Conservation (phyloP, 2,329 filamentous ascomycete genomes). For the Diaporthe sp. region DNA sequence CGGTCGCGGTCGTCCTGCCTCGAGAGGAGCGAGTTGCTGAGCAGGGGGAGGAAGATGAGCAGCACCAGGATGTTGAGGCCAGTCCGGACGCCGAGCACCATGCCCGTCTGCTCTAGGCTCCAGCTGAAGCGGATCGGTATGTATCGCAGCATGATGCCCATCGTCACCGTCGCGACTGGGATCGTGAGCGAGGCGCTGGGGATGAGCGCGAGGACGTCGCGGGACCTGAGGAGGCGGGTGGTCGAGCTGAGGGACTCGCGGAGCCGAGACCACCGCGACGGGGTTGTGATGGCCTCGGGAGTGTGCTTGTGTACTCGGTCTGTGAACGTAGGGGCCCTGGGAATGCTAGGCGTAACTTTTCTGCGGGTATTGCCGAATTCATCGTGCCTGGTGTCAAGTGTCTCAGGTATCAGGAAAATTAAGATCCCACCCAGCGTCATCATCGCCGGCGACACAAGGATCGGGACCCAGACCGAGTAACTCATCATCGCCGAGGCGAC, state of each 20-base stretch:
- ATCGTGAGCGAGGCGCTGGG: constrained; percentile 28
- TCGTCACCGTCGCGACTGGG: constrained; percentile 9
- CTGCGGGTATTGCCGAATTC: not conserved
- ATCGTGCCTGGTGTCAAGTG: not conserved
- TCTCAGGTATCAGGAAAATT: constrained; percentile 34
- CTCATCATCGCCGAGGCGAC: constrained; percentile 38
- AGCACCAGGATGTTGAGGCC: constrained; percentile 33
- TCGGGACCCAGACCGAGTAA: constrained; percentile 31
- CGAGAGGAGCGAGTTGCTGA: not conserved
- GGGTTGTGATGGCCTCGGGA: not conserved
- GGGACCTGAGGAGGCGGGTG: not conserved
- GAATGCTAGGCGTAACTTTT: not conserved
- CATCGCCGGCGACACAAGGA: constrained; percentile 36
- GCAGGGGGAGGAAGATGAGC: constrained; percentile 13
- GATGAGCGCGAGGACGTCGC: constrained; percentile 14
- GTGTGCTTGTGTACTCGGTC: not conserved
- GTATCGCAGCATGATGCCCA: constrained; percentile 35
- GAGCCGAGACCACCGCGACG: constrained; percentile 9
- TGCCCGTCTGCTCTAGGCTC: constrained; percentile 22
- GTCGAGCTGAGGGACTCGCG: not conserved
- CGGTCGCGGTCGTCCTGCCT: not conserved
- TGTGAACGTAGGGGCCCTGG: not conserved
- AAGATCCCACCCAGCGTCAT: constrained; percentile 20
- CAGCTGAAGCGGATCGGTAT: constrained; percentile 34
- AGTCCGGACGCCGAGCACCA: constrained; percentile 29